Evolutionary conservation across 1,284 basidiomycete species (phyloP).

Genomic region (Pseudozyma sp.): DNA sequence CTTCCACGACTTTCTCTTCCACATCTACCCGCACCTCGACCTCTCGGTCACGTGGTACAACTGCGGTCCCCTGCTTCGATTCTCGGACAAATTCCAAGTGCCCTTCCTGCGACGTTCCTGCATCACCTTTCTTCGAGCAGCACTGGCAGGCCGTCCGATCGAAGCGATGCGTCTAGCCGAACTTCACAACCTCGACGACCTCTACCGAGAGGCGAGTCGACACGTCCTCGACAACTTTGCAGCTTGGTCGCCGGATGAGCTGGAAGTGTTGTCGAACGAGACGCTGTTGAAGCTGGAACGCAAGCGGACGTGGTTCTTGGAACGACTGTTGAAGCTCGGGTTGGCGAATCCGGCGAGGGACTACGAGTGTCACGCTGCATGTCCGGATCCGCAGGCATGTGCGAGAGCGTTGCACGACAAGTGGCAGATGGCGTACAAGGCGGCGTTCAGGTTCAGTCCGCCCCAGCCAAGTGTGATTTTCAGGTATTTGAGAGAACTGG

Average conservation of each 20-base stretch:
- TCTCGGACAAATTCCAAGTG: constrained; percentile 58
- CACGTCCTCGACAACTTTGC: constrained; percentile 59
- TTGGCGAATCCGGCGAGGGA: constrained; percentile 86
- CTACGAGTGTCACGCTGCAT: constrained; percentile 79
- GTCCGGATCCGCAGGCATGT: constrained; percentile 82
- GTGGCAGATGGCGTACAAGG: constrained; percentile 86
- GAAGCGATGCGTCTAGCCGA: constrained; percentile 59
- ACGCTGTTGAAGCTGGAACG: constrained; percentile 57
- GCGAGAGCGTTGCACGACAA: constrained; percentile 91
- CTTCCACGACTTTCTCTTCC: constrained; percentile 53
- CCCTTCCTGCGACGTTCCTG: constrained; percentile 41
- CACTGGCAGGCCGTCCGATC: constrained; percentile 56
- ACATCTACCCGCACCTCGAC: constrained; percentile 57
- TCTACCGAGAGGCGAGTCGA: constrained; percentile 52
- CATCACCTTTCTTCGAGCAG: constrained; percentile 40
- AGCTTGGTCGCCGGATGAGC: constrained; percentile 49
- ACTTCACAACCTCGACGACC: constrained; percentile 40
- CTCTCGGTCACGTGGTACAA: constrained; percentile 51
- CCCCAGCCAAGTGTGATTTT: constrained; percentile 72
- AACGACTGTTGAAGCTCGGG: constrained; percentile 89
- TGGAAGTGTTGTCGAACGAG: constrained; percentile 32
- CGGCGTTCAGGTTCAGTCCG: constrained; percentile 89
- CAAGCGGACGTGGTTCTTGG: constrained; percentile 71
- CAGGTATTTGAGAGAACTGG: constrained; percentile 50
- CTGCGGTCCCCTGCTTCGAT: constrained; percentile 43